Percentiles rank a stretch among this genome's conserved stretches.
Evolutionary conservation across 805 yeast species (phyloP).

Genomic region (Nakazawaea holstii): DNA sequence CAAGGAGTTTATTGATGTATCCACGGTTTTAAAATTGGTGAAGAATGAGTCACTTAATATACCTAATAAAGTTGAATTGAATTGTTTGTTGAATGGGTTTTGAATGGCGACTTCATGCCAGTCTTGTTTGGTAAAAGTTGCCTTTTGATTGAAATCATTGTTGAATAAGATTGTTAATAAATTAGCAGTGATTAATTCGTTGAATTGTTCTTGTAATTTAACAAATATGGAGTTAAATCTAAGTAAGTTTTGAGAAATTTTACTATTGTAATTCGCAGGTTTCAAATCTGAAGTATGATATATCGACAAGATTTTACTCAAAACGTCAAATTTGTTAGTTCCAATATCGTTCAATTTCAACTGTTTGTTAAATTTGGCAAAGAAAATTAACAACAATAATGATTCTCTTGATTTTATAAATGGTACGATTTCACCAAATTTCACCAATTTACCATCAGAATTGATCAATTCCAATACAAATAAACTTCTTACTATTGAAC

Average conservation of each 20-base stretch:
- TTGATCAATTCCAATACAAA: constrained; percentile 44
- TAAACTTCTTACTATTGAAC: constrained; percentile 49
- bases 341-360: constrained; percentile 37
- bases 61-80: constrained; percentile 62
- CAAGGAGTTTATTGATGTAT: not conserved
- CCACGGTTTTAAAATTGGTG: constrained; percentile 8
- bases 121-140: constrained; percentile 34
- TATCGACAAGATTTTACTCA: constrained; percentile 38
- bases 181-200: constrained; percentile 50
- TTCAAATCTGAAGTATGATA: constrained; percentile 40
- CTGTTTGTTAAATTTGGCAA: constrained; percentile 27
- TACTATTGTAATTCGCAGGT: constrained; percentile 59
- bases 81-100: constrained; percentile 54
- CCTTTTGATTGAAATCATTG: constrained; percentile 50
- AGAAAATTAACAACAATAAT: constrained; percentile 41
- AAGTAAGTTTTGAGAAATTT: constrained; percentile 60
- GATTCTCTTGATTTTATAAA: constrained; percentile 34
- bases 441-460: constrained; percentile 35
- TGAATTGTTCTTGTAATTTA: constrained; percentile 41
- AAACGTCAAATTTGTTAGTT: constrained; percentile 36
- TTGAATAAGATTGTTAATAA: constrained; percentile 47
- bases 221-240: constrained; percentile 63
- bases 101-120: constrained; percentile 57
- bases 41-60: constrained; percentile 51
- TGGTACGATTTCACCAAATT: constrained; percentile 47